Conservation (phyloP, 73 alveolate genomes). For the Tetrahymena elliotti region DNA sequence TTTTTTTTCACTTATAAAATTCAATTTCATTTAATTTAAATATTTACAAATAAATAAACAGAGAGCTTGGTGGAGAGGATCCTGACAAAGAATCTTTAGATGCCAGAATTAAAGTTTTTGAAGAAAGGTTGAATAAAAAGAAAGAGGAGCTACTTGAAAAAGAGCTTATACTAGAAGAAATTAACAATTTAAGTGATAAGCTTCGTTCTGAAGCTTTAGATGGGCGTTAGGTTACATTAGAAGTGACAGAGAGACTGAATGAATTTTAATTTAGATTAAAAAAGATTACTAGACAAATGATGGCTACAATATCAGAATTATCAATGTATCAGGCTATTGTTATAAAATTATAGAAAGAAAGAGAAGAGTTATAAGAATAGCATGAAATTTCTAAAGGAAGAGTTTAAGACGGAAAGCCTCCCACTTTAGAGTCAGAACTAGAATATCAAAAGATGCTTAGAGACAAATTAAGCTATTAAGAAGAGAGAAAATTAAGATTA, state of each 20-base stretch:
- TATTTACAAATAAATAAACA: neutral
- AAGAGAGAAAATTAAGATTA: conserved; percentile 54
- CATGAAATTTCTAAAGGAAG: conserved; percentile 66
- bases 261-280: conserved; percentile 87
- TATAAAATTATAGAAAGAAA: conserved; percentile 76
- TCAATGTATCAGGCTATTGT: conserved; percentile 95
- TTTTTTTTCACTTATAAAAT: too few relatives aligned
- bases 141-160: conserved; percentile 89
- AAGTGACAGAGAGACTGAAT: conserved; percentile 87
- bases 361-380: conserved; percentile 78
- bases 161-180: conserved; percentile 93
- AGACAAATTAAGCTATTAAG: conserved; percentile 50
- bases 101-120: conserved; percentile 88
- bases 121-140: conserved; percentile 88
- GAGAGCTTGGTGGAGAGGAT: conserved; percentile 93
- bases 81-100: conserved; percentile 89
- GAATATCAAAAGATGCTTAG: conserved; percentile 73
- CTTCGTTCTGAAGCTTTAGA: conserved; percentile 90
- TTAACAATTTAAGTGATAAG: conserved; percentile 87
- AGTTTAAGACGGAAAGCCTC: conserved; percentile 83
- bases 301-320: conserved; percentile 92
- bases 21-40: too few relatives aligned
- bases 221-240: conserved; percentile 86
- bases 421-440: conserved; percentile 74
- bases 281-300: conserved; percentile 84